Evolutionary conservation across 805 yeast species (phyloP), one percentile per base, ranked within the genome.

Genomic region (Ogataea ganodermae): DNA sequence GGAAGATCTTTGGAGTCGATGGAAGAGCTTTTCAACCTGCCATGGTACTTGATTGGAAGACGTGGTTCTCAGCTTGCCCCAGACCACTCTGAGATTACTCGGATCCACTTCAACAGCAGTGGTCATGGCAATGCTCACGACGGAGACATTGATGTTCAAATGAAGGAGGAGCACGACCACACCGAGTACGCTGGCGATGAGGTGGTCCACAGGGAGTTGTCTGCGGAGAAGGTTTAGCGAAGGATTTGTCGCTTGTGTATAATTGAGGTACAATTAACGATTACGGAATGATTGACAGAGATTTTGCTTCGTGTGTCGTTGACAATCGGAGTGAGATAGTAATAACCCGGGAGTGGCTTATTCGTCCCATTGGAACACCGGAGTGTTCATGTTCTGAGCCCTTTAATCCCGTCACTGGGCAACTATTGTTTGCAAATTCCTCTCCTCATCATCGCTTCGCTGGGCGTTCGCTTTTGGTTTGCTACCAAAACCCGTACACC

Each of bases 41-140:
- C 83, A 44, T 80, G 84, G 84, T 77, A 78, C 60, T 54, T 76
- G 44, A 69, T 80, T 53, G 84, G 84, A 38, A 70, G 84, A 65
- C 72, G 65, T 47, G 83, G 83, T 58, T 71, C 75, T 26, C 63
- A 68, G 52, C 67, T 79, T 51, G 75, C 79, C 50, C 82, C 83
- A 27, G 82, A 79, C 56, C 53, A 68, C 42, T 49, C 54, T 23
- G 56, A 55, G 43, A 46, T 55, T 35, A 55, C 48, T 35, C 36
- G 53, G 26, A 37, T 55, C 23, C 56, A 55, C 38, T 42, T 33
- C 46, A 38, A 46, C 46, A 28, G 41, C 13, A 22, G 35, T 12
- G 50, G 50, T 4, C 35, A 36, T 8, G 56, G 58, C 7, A 52
- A 48, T 35, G 52, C 56, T 16, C 48, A 49, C 20, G 32, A 35